Conservation (phyloP, 169 alveolate genomes). For the Plasmodium malariae region DNA sequence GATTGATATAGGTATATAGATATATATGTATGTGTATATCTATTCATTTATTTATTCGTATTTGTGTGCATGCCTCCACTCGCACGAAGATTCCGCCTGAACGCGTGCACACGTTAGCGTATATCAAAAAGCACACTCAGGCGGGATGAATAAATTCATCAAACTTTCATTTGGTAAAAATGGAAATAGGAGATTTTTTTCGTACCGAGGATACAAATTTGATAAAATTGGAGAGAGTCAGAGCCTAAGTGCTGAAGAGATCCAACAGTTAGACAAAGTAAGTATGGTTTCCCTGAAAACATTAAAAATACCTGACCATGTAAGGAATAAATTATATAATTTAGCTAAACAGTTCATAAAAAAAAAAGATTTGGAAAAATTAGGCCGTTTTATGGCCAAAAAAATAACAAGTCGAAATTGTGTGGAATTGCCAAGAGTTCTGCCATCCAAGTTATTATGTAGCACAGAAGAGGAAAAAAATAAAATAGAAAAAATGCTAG, state of each 20-base stretch:
- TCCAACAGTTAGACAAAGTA: slow-evolving; percentile 45
- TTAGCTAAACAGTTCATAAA: slow-evolving; percentile 79
- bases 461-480: slow-evolving; percentile 35
- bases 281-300: slow-evolving; percentile 57
- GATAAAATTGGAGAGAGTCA: slow-evolving; percentile 58
- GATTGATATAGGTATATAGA: no score
- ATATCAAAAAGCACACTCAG: no score
- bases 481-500: slow-evolving; percentile 59
- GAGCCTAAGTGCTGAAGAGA: slow-evolving; percentile 59
- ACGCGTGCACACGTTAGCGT: no score
- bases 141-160: no score
- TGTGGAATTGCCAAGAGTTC: slow-evolving; percentile 88
- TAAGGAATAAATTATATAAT: slow-evolving; percentile 79
- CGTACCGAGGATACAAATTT: slow-evolving; percentile 36
- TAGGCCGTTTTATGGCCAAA: slow-evolving; percentile 83
- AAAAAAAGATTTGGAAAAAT: slow-evolving; percentile 87
- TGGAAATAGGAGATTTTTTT: background rate
- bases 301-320: slow-evolving; percentile 82
- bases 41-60: no score
- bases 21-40: no score
- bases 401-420: slow-evolving; percentile 84
- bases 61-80: no score
- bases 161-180: background rate
- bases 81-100: no score
- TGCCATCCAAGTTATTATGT: slow-evolving; percentile 82